Evolutionary conservation across 2,329 filamentous ascomycete genomes (phyloP), one percentile per base, ranked within the genome.

Genomic region (Trichophyton rubrum): DNA sequence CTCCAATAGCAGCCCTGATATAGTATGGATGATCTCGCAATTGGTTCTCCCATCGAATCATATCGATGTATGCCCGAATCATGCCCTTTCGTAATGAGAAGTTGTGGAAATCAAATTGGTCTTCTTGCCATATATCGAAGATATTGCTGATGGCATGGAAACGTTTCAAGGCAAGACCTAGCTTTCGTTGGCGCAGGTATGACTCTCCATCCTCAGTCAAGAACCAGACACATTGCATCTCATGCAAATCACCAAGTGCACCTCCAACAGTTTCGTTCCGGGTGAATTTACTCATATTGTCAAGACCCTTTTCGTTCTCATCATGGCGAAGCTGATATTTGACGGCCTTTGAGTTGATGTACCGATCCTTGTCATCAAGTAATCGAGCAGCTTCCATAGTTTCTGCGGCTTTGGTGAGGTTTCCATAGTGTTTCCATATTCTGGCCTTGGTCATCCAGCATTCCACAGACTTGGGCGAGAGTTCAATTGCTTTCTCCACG

Each of bases 141-240:
- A 99, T 95, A 74, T 89, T 90, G 72, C 87, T 86, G 61, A 99
- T 83, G 22, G 89, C 81, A 65, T 91, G 89, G 74, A 96, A 92
- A 57, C 95, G 85, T 79, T 99, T 99, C 59, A 99, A 79, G 0
- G 95, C 92, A 62, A 96, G 80, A 3, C 87, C 90, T 55, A 88
- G 77, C 67, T 95, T 90, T 65, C 86, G 85, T 71, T 90, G 87
- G 58, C 93, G 86, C 61, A 88, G 79, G 72, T 91, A 90, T 2
- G 92, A 85, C 75, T 96, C 89, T 60, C 90, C 93, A 70, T 99
- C 95, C 75, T 99, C 93, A 3, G 89, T 93, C 68, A 99, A 77
- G 72, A 86, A 99, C 95, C 93, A 99, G 67, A 97, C 84, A 72
- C 91, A 96, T 75, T 99, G 93, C 93, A 99, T 99, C 68, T 99